Base-by-base conservation (phyloP, 2,329 filamentous ascomycete species). In the Xylaria multiplex region DNA sequence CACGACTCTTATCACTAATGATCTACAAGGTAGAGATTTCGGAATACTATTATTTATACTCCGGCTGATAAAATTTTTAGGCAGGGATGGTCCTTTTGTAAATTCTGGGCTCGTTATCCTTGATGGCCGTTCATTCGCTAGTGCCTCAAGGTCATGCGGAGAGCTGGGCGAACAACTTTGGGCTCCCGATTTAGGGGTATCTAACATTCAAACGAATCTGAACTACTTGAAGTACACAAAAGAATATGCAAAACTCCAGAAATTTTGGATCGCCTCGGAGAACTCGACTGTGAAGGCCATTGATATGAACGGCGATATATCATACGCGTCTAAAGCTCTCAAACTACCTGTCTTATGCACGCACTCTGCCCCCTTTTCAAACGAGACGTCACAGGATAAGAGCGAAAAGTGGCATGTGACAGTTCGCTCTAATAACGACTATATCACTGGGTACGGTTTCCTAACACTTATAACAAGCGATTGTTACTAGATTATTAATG, bases 361-460 rank as follows among this genome's bases (percentile, higher is more conserved):
- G 3, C 80, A 83, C 62, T 77, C 78, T 2, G 81, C 81, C 2
- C 81, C 81, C 0, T 80, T 79, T 63, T 81, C 80, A 13, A 79
- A 73, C 37, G 64, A 69, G 8, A 69, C 73, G 0, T 71, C 59
- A 0, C 73, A 77, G 22, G 78, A 81, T 62, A 78, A 70, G 2
- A 74, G 72, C 45, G 53, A 71, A 30, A 73, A 70, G 64, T 82
- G 79, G 77, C 79, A 77, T 40, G 74, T 82, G 11, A 74, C 74
- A 2, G 74, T 81, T 1, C 70, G 76, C 4, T 77, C 80, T 1
- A 80, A 81, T 37, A 77, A 77, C 27, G 80, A 82, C 58, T 74
- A 76, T 32, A 68, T 81, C 2, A 76, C 77, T 0, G 81, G 80
- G 75, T 77, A 71, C 24, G 42, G 11, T 53, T 57, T 14, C 52